A percentile compares a stretch with the other conserved stretches of the same genome.
Evolutionary conservation across 2,329 filamentous ascomycete genomes (phyloP).

Genomic region (Sporothrix curviconia): DNA sequence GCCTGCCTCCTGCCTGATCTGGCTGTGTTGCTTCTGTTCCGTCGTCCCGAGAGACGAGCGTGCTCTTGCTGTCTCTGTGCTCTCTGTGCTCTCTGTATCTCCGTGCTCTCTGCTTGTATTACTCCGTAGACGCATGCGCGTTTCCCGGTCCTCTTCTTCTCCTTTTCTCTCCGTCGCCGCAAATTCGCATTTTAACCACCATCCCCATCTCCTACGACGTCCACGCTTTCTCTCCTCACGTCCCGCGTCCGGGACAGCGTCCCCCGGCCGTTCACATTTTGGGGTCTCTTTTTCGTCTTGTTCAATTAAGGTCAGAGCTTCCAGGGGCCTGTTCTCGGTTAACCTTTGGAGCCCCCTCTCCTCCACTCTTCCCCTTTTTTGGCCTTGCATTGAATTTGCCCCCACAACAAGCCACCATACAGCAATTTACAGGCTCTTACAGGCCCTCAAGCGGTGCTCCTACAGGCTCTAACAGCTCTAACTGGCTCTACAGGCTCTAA

Average conservation of each 20-base stretch:
- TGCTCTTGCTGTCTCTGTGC: background rate
- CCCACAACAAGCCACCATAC: background rate
- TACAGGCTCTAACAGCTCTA: no score
- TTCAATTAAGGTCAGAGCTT: no score
- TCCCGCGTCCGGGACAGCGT: background rate
- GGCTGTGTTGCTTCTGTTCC: background rate
- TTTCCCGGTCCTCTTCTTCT: no score
- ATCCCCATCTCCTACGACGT: background rate
- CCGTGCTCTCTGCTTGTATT: background rate
- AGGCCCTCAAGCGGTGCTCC: no score
- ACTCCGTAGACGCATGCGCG: no score
- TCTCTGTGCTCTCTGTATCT: no score
- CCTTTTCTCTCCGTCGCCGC: background rate
- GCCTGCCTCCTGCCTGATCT: background rate
- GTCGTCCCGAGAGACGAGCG: slow-evolving; percentile 5
- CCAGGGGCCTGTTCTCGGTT: background rate
- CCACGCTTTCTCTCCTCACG: background rate
- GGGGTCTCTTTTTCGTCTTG: background rate
- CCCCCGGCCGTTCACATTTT: slow-evolving; percentile 4
- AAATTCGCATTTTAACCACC: background rate
- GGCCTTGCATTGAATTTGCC: background rate
- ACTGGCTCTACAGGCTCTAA: no score
- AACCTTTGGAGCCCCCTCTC: background rate
- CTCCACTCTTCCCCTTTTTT: slow-evolving; percentile 9
- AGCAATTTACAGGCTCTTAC: no score